Conservation (phyloP, 2,329 filamentous ascomycete genomes). For the Aureobasidium mangrovei region DNA sequence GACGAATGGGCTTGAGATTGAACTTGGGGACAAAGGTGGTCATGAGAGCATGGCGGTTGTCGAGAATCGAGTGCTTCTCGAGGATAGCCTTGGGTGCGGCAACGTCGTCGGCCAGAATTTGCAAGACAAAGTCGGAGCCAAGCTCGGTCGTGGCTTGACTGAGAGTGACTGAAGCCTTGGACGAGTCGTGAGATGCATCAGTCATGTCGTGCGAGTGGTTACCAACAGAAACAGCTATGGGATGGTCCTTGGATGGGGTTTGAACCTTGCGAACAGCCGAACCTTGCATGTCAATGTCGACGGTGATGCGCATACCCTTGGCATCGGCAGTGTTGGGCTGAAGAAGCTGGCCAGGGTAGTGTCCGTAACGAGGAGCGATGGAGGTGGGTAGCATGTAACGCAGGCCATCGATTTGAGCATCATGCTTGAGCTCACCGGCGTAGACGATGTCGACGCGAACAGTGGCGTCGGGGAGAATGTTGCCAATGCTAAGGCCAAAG, state of each 20-base stretch:
- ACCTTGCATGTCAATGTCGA: slow-evolving; percentile 51
- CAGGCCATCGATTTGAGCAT: slow-evolving; percentile 57
- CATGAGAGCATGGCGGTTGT: slow-evolving; percentile 59
- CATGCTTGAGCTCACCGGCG: slow-evolving; percentile 63
- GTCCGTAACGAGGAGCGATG: slow-evolving; percentile 60
- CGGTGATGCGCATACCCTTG: slow-evolving; percentile 44
- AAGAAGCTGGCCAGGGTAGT: slow-evolving; percentile 32
- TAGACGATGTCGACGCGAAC: slow-evolving; percentile 56
- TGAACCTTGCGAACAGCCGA: slow-evolving; percentile 53
- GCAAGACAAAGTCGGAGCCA: slow-evolving; percentile 57
- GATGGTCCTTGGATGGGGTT: slow-evolving; percentile 53
- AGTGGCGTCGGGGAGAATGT: slow-evolving; percentile 50
- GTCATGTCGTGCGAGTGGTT: slow-evolving; percentile 39
- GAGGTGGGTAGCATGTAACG: slow-evolving; percentile 60
- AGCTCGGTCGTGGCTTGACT: slow-evolving; percentile 46
- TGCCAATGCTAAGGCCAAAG: slow-evolving; percentile 60
- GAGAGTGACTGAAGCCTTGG: slow-evolving; percentile 54
- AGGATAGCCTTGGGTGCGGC: slow-evolving; percentile 56
- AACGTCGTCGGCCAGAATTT: slow-evolving; percentile 52
- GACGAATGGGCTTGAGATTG: slow-evolving; percentile 45
- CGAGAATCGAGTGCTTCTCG: slow-evolving; percentile 54
- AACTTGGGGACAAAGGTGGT: slow-evolving; percentile 62
- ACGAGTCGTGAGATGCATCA: slow-evolving; percentile 43
- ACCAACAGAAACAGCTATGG: slow-evolving; percentile 57
- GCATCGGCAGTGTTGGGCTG: slow-evolving; percentile 17